Conservation (phyloP, 768 basidiomycete genomes). For the Suillus brevipes region DNA sequence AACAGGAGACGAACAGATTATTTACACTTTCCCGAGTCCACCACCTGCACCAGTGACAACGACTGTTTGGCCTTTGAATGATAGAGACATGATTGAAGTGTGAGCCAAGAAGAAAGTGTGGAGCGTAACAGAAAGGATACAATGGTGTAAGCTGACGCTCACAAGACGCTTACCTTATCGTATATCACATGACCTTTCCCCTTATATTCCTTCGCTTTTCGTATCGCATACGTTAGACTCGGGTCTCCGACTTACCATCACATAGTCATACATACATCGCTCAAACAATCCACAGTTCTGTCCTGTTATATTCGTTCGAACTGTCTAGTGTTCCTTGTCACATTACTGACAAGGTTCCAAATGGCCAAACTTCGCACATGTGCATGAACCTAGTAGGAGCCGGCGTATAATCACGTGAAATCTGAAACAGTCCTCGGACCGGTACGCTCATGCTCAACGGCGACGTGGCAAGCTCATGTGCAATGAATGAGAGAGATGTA, state of each 20-base stretch:
- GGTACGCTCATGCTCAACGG: background rate
- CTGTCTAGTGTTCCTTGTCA: too few species aligned
- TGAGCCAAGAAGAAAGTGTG: background rate
- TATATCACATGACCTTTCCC: too few species aligned
- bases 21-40: slow-evolving; percentile 89
- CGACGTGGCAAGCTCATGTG: too few species aligned
- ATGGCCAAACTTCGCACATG: background rate
- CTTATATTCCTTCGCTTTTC: too few species aligned
- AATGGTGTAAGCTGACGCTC: too few species aligned
- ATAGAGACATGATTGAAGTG: slow-evolving; percentile 49
- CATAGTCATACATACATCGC: too few species aligned
- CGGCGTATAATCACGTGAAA: slow-evolving; percentile 17
- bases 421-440: background rate
- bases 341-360: too few species aligned
- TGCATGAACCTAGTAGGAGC: background rate
- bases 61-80: slow-evolving; percentile 88
- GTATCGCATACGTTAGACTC: too few species aligned
- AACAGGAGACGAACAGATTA: slow-evolving; percentile 14
- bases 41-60: slow-evolving; percentile 96
- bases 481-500: slow-evolving; percentile 4
- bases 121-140: background rate
- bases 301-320: too few species aligned
- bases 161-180: too few species aligned
- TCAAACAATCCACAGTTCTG: too few species aligned
- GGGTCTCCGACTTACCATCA: too few species aligned